Percentiles rank a stretch among this genome's conserved stretches.
Conservation (phyloP, 768 basidiomycete species). For the Nidularia pulvinata region DNA sequence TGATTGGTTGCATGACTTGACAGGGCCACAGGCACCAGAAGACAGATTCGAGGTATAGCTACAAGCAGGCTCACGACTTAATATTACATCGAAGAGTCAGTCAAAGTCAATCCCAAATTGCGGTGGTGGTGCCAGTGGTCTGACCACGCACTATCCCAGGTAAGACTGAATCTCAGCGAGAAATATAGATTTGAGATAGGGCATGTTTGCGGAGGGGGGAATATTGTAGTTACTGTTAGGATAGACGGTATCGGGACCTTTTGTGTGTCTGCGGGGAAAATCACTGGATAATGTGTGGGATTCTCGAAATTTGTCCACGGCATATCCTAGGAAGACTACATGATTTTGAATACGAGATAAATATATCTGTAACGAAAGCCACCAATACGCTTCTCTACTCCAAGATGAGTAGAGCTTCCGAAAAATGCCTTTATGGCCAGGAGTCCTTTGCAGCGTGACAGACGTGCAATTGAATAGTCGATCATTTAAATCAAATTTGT, state of each 20-base stretch:
- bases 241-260: not conserved
- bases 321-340: not conserved
- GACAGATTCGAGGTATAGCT: constrained; percentile 7
- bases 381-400: no score
- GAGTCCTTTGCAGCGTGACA: no score
- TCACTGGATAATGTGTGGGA: not conserved
- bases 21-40: constrained; percentile 4
- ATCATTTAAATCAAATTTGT: no score
- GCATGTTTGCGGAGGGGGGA: no score
- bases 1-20: constrained; percentile 4
- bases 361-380: no score
- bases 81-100: no score
- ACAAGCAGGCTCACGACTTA: constrained; percentile 6
- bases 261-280: not conserved
- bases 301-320: not conserved
- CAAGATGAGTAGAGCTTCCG: no score
- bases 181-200: no score
- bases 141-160: not conserved
- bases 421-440: no score
- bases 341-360: not conserved
- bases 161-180: not conserved
- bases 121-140: not conserved
- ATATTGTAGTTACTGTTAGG: not conserved
- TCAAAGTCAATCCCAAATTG: not conserved
- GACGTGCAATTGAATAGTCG: no score